Evolutionary conservation across 139 green algal genomes (phyloP), one percentile per base, ranked within the genome.

Genomic region (Ulvella scutata): DNA sequence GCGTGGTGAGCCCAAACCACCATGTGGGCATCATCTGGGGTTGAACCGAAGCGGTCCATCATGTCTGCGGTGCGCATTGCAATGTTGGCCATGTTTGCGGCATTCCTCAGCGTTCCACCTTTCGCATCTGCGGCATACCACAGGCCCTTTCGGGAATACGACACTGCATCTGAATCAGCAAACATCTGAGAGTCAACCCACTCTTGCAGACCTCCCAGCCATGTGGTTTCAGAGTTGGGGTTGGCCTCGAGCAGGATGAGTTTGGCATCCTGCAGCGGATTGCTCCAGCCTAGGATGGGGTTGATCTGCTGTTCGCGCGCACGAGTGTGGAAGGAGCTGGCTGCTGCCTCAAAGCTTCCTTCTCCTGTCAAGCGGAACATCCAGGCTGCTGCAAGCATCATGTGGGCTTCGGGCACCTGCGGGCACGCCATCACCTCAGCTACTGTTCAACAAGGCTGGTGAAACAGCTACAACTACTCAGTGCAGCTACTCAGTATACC

Each of bases 261-360:
- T 26, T 67, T 67, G 13, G 51, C 51, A 13, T 67, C 51, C 51
- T 67, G 51, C 51, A 67, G 51, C 9, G 51, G 51, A 26, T 67
- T 67, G 51, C 51, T n/a, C 51, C 51, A 67, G 51, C 51, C 51
- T n/a, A 67, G 7, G 51, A 67, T 26, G n/a, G 51, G 51, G 2
- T 67, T 67, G 51, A 67, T 67, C 51, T n/a, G n/a, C 51, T 67
- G 51, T 26, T 67, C 51, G 51, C 51, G 51, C 51, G 51, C 51
- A 6, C 51, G 51, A 26, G n/a, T 67, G 51, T 67, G 51, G 51
- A 67, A 67, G n/a, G 51, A 67, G 6, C n/a, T 31, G n/a, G 51
- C 51, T n/a, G 31, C 51, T 6, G 51, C 33, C 51, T 67, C 51
- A 29, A 34, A 67, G n/a, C 33, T 26, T 6, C 13, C n/a, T 26